phyloP scores from a whole-genome alignment of 352 stramenopile species.

The Pythium biforme region DNA sequence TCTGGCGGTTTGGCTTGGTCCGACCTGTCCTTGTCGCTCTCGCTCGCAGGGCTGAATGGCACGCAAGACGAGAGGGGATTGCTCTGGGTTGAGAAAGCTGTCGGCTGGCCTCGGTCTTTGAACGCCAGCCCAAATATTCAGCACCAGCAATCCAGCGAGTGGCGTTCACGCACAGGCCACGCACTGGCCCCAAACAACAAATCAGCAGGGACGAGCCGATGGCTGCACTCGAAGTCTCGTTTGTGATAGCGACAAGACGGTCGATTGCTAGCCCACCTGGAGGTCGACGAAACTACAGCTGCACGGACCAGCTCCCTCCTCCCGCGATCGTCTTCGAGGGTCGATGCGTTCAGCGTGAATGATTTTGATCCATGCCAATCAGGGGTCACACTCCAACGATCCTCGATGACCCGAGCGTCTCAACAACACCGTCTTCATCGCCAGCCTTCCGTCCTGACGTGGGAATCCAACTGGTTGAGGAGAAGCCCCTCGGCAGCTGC shows the following conservation, averaged over 20 bases:
- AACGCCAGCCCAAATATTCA: neutral
- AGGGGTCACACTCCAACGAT: neutral
- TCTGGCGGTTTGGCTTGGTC: neutral
- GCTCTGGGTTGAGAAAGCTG: conserved; percentile 1
- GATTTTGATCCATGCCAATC: too few relatives aligned
- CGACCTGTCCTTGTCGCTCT: neutral
- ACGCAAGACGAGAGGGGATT: neutral
- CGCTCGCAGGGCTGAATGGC: neutral
- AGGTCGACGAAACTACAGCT: conserved; percentile 1
- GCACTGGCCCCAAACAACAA: neutral
- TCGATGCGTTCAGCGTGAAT: neutral
- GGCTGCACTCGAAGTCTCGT: neutral
- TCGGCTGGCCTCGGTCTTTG: neutral
- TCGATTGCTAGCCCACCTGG: neutral
- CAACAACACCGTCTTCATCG: neutral
- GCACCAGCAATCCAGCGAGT: neutral
- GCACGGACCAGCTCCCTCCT: neutral
- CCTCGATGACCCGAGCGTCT: neutral
- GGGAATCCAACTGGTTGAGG: neutral
- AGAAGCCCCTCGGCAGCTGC: neutral
- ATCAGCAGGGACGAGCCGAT: conserved; percentile 7
- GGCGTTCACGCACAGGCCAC: neutral
- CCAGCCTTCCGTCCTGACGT: neutral
- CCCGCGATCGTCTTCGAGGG: neutral
- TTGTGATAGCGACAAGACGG: neutral